Conservation (phyloP, 2,329 filamentous ascomycete species). For the Xylariomycetidae sp. region DNA sequence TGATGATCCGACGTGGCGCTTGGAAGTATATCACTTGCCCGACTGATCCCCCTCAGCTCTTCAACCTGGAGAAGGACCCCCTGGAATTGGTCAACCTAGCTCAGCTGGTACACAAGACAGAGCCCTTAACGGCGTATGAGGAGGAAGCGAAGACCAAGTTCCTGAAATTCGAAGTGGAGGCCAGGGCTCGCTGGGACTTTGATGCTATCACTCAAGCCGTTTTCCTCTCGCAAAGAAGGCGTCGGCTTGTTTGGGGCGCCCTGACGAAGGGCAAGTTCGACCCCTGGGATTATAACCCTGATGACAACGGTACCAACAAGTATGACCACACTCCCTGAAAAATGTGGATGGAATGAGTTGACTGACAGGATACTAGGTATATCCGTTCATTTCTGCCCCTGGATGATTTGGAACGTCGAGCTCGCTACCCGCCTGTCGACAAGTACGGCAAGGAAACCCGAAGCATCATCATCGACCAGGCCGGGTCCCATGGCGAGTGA, state of each 20-base stretch:
- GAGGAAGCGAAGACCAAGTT: constrained; percentile 46
- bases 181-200: constrained; percentile 74
- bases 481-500: constrained; percentile 40
- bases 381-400: constrained; percentile 80
- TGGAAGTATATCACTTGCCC: constrained; percentile 93
- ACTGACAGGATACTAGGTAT: constrained; percentile 62
- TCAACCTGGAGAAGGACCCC: constrained; percentile 72
- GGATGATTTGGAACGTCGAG: constrained; percentile 73
- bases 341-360: too few relatives aligned
- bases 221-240: constrained; percentile 70
- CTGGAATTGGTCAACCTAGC: constrained; percentile 71
- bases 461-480: constrained; percentile 36
- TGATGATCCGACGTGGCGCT: constrained; percentile 86
- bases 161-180: constrained; percentile 68
- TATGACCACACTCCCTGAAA: too few relatives aligned
- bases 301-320: constrained; percentile 64
- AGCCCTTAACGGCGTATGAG: constrained; percentile 36
- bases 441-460: constrained; percentile 45
- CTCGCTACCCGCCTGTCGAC: constrained; percentile 66
- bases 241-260: constrained; percentile 74
- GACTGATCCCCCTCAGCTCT: constrained; percentile 79
- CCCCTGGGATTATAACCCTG: constrained; percentile 81
- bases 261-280: constrained; percentile 72
- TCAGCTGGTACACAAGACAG: constrained; percentile 35
- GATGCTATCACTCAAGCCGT: constrained; percentile 70